Evolutionary conservation across 495 filamentous ascomycete species (phyloP).

Genomic region (Trichocladium antarcticum): DNA sequence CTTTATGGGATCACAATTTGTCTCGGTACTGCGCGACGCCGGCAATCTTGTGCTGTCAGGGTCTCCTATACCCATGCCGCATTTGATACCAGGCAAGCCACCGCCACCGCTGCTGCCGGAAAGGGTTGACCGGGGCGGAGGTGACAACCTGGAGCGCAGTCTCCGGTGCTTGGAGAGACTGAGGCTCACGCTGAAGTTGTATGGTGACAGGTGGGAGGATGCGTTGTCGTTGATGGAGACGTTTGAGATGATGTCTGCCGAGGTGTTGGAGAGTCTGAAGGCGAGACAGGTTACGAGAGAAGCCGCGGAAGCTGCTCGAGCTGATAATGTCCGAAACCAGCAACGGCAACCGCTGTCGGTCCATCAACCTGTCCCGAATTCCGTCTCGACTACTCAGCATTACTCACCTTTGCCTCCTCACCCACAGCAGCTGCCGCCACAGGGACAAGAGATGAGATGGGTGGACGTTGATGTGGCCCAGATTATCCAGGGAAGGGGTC

Average conservation of each 20-base stretch:
- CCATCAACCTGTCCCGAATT: slow-evolving; percentile 12
- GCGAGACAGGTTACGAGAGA: slow-evolving; percentile 17
- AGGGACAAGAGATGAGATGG: slow-evolving; percentile 28
- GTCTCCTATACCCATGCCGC: slow-evolving; percentile 22
- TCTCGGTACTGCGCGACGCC: slow-evolving; percentile 51
- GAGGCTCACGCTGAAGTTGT: slow-evolving; percentile 34
- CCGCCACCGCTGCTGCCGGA: slow-evolving; percentile 30
- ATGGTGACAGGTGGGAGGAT: slow-evolving; percentile 42
- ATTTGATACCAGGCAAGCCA: slow-evolving; percentile 19
- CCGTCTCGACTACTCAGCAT: background rate
- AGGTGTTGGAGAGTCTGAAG: slow-evolving; percentile 26
- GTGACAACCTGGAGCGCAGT: slow-evolving; percentile 37
- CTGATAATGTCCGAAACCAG: background rate
- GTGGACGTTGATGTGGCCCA: slow-evolving; percentile 29
- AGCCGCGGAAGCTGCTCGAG: background rate
- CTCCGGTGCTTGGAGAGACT: slow-evolving; percentile 36
- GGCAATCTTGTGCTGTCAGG: slow-evolving; percentile 39
- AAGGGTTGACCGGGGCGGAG: slow-evolving; percentile 15
- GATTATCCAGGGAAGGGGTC: slow-evolving; percentile 22
- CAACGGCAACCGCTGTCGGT: slow-evolving; percentile 13
- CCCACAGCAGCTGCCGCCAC: slow-evolving; percentile 5
- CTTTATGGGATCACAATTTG: slow-evolving; percentile 59
- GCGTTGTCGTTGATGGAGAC: slow-evolving; percentile 31
- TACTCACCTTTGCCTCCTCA: background rate
- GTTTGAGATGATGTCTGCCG: slow-evolving; percentile 34